Evolutionary conservation across 2,329 filamentous ascomycete genomes (phyloP).

Genomic region (Camillea tinctor): DNA sequence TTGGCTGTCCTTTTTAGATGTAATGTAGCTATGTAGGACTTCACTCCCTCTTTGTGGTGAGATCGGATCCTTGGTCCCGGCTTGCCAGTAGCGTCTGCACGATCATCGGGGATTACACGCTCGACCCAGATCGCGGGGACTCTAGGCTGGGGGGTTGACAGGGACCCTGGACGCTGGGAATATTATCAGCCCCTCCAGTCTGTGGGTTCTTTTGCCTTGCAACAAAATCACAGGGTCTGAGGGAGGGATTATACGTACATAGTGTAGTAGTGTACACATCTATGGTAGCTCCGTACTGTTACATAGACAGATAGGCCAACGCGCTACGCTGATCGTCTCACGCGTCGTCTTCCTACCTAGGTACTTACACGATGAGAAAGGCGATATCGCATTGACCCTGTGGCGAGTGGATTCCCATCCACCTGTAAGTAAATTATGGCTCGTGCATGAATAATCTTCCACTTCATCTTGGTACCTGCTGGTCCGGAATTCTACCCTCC

Average conservation of each 20-base stretch:
- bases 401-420: conserved; percentile 5
- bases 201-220: neutral
- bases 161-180: neutral
- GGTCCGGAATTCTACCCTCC: neutral
- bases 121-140: conserved; percentile 28
- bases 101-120: conserved; percentile 26
- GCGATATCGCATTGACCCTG: conserved; percentile 10
- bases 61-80: conserved; percentile 7
- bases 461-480: neutral
- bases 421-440: conserved; percentile 4
- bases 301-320: neutral
- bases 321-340: conserved; percentile 11
- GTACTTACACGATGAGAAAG: conserved; percentile 6
- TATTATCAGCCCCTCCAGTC: neutral
- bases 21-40: neutral
- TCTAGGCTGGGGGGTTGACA: conserved; percentile 2
- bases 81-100: conserved; percentile 6
- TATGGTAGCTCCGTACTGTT: neutral
- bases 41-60: neutral
- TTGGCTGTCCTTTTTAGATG: neutral
- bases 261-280: no score
- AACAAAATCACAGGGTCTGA: neutral
- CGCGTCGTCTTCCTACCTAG: neutral
- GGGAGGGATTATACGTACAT: neutral
- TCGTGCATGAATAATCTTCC: neutral